Evolutionary conservation across 768 basidiomycete species (phyloP).

Genomic region (Phaeotremella skinneri): DNA sequence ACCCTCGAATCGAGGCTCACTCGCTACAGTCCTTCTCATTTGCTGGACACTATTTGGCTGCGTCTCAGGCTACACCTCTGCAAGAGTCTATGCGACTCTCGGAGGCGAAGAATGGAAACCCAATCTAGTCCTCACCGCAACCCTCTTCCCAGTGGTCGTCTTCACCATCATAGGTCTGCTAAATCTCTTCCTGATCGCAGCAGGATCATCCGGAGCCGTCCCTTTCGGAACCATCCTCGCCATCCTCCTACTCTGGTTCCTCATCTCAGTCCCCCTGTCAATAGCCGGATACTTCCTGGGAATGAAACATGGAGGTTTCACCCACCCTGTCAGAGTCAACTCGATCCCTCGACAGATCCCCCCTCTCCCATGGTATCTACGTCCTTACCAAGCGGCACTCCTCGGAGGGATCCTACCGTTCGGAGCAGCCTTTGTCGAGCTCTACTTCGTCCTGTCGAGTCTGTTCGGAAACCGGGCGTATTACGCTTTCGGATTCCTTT

Average conservation of each 20-base stretch:
- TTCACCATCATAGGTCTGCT: constrained; percentile 85
- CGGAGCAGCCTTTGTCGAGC: constrained; percentile 90
- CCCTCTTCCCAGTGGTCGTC: constrained; percentile 76
- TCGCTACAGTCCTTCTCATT: constrained; percentile 90
- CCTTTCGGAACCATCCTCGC: constrained; percentile 92
- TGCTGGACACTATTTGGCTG: constrained; percentile 94
- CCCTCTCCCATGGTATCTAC: constrained; percentile 76
- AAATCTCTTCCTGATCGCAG: constrained; percentile 79
- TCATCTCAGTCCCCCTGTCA: constrained; percentile 86
- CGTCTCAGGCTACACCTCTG: constrained; percentile 83
- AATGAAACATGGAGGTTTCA: constrained; percentile 74
- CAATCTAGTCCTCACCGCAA: constrained; percentile 83
- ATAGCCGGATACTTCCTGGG: constrained; percentile 83
- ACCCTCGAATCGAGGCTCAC: constrained; percentile 89
- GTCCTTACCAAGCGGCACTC: constrained; percentile 70
- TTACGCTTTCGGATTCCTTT: constrained; percentile 94
- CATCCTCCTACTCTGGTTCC: constrained; percentile 84
- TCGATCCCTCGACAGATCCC: constrained; percentile 97
- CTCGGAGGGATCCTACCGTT: constrained; percentile 92
- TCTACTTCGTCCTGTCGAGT: constrained; percentile 87
- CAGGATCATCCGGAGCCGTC: constrained; percentile 89
- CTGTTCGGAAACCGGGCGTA: constrained; percentile 69
- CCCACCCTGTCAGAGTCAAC: constrained; percentile 84
- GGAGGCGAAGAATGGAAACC: constrained; percentile 74
- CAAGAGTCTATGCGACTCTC: constrained; percentile 73